Evolutionary conservation across 2,329 filamentous ascomycete species (phyloP).

Genomic region (Elsinoe fawcettii): DNA sequence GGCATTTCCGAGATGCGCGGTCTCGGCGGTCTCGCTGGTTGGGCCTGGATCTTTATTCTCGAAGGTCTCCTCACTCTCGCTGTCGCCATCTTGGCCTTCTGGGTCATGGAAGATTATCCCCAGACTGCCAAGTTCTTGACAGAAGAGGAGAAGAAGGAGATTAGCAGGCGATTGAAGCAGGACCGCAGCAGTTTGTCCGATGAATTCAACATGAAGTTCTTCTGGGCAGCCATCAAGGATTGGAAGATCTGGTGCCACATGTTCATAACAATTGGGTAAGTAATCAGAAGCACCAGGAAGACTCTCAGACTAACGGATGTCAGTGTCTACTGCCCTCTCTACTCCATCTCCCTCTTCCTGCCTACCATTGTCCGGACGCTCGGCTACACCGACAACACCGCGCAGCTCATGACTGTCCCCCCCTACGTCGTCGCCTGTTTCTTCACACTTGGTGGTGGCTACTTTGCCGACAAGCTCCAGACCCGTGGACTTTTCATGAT

Average conservation of each 20-base stretch:
- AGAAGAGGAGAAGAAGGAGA: slow-evolving; percentile 36
- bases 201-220: slow-evolving; percentile 32
- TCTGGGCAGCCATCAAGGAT: slow-evolving; percentile 32
- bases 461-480: slow-evolving; percentile 24
- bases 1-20: slow-evolving; percentile 20
- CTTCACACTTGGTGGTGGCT: slow-evolving; percentile 25
- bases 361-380: slow-evolving; percentile 54
- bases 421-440: slow-evolving; percentile 28
- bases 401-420: slow-evolving; percentile 26
- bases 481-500: slow-evolving; percentile 28
- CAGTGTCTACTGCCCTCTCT: slow-evolving; percentile 20
- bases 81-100: slow-evolving; percentile 34
- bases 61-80: slow-evolving; percentile 28
- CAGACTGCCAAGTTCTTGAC: slow-evolving; percentile 50
- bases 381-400: slow-evolving; percentile 48
- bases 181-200: slow-evolving; percentile 29
- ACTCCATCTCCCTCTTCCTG: slow-evolving; percentile 28
- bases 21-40: slow-evolving; percentile 24
- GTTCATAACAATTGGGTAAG: slow-evolving; percentile 34
- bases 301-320: neutral
- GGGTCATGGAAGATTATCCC: slow-evolving; percentile 54
- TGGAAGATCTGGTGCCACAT: slow-evolving; percentile 39
- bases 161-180: slow-evolving; percentile 23
- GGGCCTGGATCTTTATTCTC: slow-evolving; percentile 27
- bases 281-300: slow-evolving; percentile 21